Evolutionary conservation across 2,329 filamentous ascomycete genomes (phyloP), one percentile per base, ranked within the genome.

Genomic region (Penicillium sumatraense): DNA sequence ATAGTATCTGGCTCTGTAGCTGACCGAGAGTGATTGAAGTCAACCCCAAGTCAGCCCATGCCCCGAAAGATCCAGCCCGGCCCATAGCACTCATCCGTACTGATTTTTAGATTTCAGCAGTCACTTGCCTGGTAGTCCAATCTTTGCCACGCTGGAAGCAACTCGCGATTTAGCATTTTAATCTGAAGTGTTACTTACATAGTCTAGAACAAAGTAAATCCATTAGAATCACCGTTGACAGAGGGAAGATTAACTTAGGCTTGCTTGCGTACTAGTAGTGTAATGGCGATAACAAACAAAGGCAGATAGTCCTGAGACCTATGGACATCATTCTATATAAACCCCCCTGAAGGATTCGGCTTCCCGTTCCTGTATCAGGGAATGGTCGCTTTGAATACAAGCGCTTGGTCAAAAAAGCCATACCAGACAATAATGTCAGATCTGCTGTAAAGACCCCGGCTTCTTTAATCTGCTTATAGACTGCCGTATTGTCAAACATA

Each of bases 381-480:
- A 18, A 53, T 47, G 13, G 51, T 53, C 3, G n/a, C 29, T 31
- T 48, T 53, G n/a, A 36, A 53, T 1, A 36, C 44, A 11, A 42
- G 26, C n/a, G 51, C 51, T 42, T 20, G 51, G 10, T 53, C 44
- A 18, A 31, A 53, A 18, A 48, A 53, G 2, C 33, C 16, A 36
- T 18, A 42, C 11, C 20, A 31, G 9, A 26, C 11, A 21, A 53
- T 24, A 29, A 41, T 27, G 13, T 49, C 45, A 53, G 36, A 16
- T 35, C 23, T n/a, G 24, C 3, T 6, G 31, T 40, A 20, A 51
- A 40, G 16, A 42, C 16, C 8, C 21, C 36, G 16, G 16, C 13
- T 11, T 47, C 18, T 27, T 53, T 49, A 2, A 53, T n/a, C 9
- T 26, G 9, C 16, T 48, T 14, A 18, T 33, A 48, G 11, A 23